Percentiles rank a stretch among this genome's conserved stretches.
These are phyloP conservation scores for Somion occarium DNA, from an alignment of 1,284 basidiomycete species.

Conservation along the genomic window DNA sequence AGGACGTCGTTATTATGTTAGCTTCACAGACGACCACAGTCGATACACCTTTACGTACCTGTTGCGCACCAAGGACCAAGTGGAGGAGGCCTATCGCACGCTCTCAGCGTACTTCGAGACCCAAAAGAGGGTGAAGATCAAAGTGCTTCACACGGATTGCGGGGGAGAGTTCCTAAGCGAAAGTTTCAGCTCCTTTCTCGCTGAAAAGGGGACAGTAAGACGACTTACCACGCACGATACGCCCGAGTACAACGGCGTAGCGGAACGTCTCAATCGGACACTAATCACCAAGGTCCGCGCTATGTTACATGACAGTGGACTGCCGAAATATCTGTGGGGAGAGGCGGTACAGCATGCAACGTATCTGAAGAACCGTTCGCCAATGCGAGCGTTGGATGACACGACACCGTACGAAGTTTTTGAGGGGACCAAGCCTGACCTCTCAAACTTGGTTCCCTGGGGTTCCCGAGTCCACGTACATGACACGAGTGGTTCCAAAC, in stretches of 20 bases:
- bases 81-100: neutral
- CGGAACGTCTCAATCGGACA: constrained; percentile 31
- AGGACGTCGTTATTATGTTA: constrained; percentile 15
- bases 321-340: constrained; percentile 9
- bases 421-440: constrained; percentile 16
- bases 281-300: constrained; percentile 4
- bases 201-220: constrained; percentile 1
- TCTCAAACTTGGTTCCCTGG: constrained; percentile 19
- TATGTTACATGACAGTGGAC: constrained; percentile 12
- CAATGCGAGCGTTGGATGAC: neutral
- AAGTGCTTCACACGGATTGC: constrained; percentile 4
- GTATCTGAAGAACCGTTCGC: constrained; percentile 5
- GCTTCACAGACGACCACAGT: constrained; percentile 20
- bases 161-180: constrained; percentile 9
- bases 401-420: constrained; percentile 5
- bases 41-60: constrained; percentile 23
- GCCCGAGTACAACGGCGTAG: constrained; percentile 20
- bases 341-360: constrained; percentile 1
- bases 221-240: constrained; percentile 9
- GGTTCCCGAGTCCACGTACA: constrained; percentile 20
- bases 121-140: neutral
- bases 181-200: neutral
- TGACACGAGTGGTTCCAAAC: constrained; percentile 18
- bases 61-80: constrained; percentile 18
- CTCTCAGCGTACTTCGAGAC: neutral